Conservation (phyloP, 495 filamentous ascomycete genomes). For the Penicillium odoratum region DNA sequence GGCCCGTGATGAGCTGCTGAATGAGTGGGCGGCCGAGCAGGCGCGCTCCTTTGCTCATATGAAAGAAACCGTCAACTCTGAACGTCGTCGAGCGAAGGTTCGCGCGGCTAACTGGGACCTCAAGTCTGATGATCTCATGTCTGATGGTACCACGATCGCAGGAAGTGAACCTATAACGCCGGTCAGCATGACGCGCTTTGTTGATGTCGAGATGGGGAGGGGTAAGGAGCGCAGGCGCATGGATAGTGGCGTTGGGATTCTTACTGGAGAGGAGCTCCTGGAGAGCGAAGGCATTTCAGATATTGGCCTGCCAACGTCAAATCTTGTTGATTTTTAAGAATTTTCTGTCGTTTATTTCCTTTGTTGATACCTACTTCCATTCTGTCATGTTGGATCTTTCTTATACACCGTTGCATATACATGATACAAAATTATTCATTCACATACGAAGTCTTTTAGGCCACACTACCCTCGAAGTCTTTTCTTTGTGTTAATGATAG, state of each 20-base stretch:
- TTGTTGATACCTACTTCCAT: constrained; percentile 4
- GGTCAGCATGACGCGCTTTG: constrained; percentile 43
- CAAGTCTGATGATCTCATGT: constrained; percentile 49
- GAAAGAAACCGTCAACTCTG: constrained; percentile 39
- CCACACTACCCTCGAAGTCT: too few species aligned
- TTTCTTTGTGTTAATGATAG: too few species aligned
- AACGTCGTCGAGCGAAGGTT: constrained; percentile 40
- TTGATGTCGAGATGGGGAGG: constrained; percentile 48
- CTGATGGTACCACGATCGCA: constrained; percentile 47
- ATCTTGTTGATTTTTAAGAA: constrained; percentile 13
- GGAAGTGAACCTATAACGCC: constrained; percentile 48
- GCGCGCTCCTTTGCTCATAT: constrained; percentile 38
- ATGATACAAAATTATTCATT: background rate
- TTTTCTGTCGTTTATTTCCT: constrained; percentile 9
- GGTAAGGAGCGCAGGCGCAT: constrained; percentile 49
- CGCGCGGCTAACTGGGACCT: constrained; percentile 45
- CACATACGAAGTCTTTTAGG: too few species aligned
- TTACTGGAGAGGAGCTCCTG: constrained; percentile 56
- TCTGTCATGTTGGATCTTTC: background rate
- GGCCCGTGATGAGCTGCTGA: constrained; percentile 37
- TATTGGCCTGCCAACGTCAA: constrained; percentile 20
- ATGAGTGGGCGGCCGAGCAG: constrained; percentile 43
- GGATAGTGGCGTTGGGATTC: constrained; percentile 63
- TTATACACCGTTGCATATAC: constrained; percentile 8
- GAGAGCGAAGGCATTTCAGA: constrained; percentile 37